These are phyloP conservation scores for Erodium moschatum DNA, from an alignment of 441 rosid species.

Conservation along the genomic window DNA sequence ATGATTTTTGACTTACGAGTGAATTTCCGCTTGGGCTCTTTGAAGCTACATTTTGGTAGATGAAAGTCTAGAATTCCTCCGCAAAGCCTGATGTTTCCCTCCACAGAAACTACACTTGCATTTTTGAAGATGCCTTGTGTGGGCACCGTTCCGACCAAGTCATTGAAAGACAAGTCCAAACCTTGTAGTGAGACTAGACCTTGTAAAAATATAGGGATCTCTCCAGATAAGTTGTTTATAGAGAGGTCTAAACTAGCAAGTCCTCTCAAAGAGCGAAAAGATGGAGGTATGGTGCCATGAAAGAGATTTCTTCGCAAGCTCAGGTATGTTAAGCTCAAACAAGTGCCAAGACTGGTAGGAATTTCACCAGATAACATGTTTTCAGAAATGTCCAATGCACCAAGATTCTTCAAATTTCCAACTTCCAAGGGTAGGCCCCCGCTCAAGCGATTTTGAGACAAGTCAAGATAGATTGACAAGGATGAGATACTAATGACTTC, in stretches of 20 bases:
- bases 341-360: slow-evolving; percentile 18
- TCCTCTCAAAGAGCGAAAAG: slow-evolving; percentile 18
- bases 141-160: slow-evolving; percentile 21
- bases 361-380: slow-evolving; percentile 22
- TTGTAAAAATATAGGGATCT: slow-evolving; percentile 19
- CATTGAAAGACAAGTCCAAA: slow-evolving; percentile 23
- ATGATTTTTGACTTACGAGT: neutral
- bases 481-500: slow-evolving; percentile 10
- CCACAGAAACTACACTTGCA: slow-evolving; percentile 17
- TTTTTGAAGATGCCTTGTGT: slow-evolving; percentile 22
- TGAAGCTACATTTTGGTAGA: slow-evolving; percentile 16
- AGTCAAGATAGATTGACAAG: neutral
- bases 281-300: slow-evolving; percentile 20
- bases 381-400: neutral
- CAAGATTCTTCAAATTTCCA: slow-evolving; percentile 11
- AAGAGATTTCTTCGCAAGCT: slow-evolving; percentile 23
- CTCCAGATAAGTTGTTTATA: slow-evolving; percentile 19
- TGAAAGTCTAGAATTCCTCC: slow-evolving; percentile 24
- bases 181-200: neutral
- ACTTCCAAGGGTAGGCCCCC: slow-evolving; percentile 19
- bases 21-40: neutral
- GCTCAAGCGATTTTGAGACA: slow-evolving; percentile 7
- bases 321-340: slow-evolving; percentile 16
- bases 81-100: slow-evolving; percentile 23
- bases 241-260: slow-evolving; percentile 19